Conservation (phyloP, 805 yeast species). For the Jamesozyma hellenica region DNA sequence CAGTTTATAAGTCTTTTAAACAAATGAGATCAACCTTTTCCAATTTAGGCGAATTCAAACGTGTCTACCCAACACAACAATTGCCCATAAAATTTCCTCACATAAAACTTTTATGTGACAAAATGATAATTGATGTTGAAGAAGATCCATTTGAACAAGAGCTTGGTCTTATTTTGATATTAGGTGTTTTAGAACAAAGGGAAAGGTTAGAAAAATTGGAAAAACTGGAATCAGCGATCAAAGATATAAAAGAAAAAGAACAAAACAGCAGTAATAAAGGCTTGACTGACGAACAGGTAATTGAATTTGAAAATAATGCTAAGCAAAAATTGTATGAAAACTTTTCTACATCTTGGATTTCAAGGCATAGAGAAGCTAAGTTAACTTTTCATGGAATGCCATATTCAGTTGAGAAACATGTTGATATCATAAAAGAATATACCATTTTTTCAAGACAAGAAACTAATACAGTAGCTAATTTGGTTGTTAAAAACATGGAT, state of each 20-base stretch:
- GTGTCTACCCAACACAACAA: constrained; percentile 21
- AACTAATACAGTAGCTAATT: constrained; percentile 21
- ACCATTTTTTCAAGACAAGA: constrained; percentile 17
- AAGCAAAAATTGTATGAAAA: constrained; percentile 22
- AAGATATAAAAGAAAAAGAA: constrained; percentile 6
- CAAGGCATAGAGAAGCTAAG: constrained; percentile 26
- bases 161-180: constrained; percentile 44
- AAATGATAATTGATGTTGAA: constrained; percentile 41
- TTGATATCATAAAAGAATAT: constrained; percentile 14
- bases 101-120: constrained; percentile 33
- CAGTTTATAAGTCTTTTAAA: constrained; percentile 37
- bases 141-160: constrained; percentile 60
- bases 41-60: constrained; percentile 22
- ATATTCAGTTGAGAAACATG: constrained; percentile 10
- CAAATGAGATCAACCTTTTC: constrained; percentile 38
- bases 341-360: constrained; percentile 35
- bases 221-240: constrained; percentile 13
- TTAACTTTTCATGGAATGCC: constrained; percentile 24
- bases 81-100: constrained; percentile 31
- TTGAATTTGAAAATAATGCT: constrained; percentile 5
- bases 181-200: constrained; percentile 50
- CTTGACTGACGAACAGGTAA: background rate
- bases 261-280: background rate
- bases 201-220: constrained; percentile 35
- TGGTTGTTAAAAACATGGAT: constrained; percentile 17